Base-by-base conservation (phyloP, 768 basidiomycete species). In the Serendipita sp. region DNA sequence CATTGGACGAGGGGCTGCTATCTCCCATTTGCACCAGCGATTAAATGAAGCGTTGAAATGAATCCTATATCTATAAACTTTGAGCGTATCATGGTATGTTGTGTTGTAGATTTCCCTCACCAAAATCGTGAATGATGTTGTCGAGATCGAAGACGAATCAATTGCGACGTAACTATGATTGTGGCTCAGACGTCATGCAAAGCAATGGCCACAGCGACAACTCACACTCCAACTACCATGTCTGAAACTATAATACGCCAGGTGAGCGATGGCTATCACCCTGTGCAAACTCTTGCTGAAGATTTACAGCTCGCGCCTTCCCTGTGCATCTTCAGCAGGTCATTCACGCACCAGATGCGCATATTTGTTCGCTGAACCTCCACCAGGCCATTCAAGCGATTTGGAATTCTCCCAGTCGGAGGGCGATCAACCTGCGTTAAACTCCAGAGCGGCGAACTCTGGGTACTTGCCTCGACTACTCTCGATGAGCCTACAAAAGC, bases 251-350 rank as follows among this genome's bases (percentile, higher is more conserved):
- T 78, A 31, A 75, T 79, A 66, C 76, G 77, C 64, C 76, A 78
- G 72, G 77, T 78, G 9, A 53, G 61, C n/a, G n/a, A 20, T 58
- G 17, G 45, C 30, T 31, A 50, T 17, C 60, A 20, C 34, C 14
- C 13, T 16, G 13, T 20, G 9, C 5, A 51, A 51, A 62, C 60
- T 51, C 31, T 56, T 48, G 14, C 2, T 34, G 22, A 28, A 63
- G n/a, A n/a, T n/a, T n/a, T 66, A 63, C 65, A 81, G 80, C 78
- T 81, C 56, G 66, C 72, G 5, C 76, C 77, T 61, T 78, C 77
- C 60, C 73, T 86, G 14, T 84, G 82, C 82, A 85, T 77, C 1
- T 86, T 86, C 70, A 85, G 84, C 30, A 73, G 77, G 84, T 83
- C 50, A 34, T 74, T 68, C 56, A 34, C 60, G 3, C 22, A n/a